Evolutionary conservation across 495 filamentous ascomycete species (phyloP), one percentile per base, ranked within the genome.

Genomic region (Aspergillus bridgeri): DNA sequence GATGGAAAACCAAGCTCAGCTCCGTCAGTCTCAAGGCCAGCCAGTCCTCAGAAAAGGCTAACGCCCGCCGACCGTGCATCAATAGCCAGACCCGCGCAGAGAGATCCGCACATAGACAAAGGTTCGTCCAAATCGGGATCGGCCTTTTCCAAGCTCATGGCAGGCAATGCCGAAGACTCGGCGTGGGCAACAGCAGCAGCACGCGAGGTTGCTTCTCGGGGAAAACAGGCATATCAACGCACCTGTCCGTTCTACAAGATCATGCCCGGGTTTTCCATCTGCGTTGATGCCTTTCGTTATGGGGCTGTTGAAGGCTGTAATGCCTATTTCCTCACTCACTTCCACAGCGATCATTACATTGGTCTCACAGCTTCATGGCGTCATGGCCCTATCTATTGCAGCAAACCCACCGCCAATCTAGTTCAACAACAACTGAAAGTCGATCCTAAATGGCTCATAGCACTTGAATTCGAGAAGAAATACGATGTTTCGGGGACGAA

Each of bases 191-290:
- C 80, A 4, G 93, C 94, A 17, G 90, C 93, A 4, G 89, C 91
- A 20, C 79, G 88, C 0, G 90, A 96, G 67, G 73, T 81, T 5
- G 80, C 85, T 2, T 86, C 90, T 6, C 81, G 90, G 21, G 94
- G 94, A n/a, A 96, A 92, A 69, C 89, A 89, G 44, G 86, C 93
- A 1, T 92, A 91, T 69, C 80, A 91, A 64, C 81, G 95, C 51
- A 96, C 89, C 1, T 99, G 94, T 68, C 94, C 94, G 0, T 99
- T 98, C 67, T 99, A 98, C 75, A 99, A 99, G 70, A 96, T 98
- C 57, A 82, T 99, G 71, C 90, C 91, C 3, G 90, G 90, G 1
- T 88, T 97, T 58, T 89, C 81, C 52, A 95, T 98, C 59, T 92
- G 90, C 54, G 94, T 98, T 4, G 94, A 99, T 69, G 94, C 95